These are phyloP conservation scores for Candida ascalaphidarum DNA, from an alignment of 805 yeast species.

Conservation along the genomic window DNA sequence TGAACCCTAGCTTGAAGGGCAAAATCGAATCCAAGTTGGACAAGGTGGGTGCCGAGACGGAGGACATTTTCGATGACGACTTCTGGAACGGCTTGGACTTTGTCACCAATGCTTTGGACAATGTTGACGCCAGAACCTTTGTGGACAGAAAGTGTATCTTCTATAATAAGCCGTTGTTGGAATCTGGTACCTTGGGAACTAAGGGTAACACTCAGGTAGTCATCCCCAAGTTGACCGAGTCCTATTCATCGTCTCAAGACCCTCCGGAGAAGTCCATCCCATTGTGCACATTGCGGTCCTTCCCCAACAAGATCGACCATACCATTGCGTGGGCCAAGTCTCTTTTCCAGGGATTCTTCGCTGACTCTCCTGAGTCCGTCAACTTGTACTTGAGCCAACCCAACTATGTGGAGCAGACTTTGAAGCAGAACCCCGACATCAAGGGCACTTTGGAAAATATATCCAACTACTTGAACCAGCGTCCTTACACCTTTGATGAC, in stretches of 20 bases:
- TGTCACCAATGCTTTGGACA: constrained; percentile 95
- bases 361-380: constrained; percentile 88
- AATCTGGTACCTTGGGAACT: constrained; percentile 96
- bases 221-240: constrained; percentile 88
- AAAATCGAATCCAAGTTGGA: constrained; percentile 72
- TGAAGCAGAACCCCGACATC: constrained; percentile 89
- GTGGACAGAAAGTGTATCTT: constrained; percentile 96
- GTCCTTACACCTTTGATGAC: constrained; percentile 87
- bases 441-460: constrained; percentile 82
- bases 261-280: constrained; percentile 99
- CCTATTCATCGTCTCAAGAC: constrained; percentile 92
- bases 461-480: constrained; percentile 60
- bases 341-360: constrained; percentile 84
- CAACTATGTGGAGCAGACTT: constrained; percentile 81
- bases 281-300: constrained; percentile 90
- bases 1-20: constrained; percentile 80
- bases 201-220: constrained; percentile 98
- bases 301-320: constrained; percentile 97
- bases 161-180: constrained; percentile 82
- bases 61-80: constrained; percentile 69
- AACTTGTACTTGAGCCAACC: constrained; percentile 87
- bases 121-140: constrained; percentile 95
- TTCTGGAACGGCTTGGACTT: constrained; percentile 83
- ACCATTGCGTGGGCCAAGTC: constrained; percentile 99
- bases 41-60: constrained; percentile 92